phyloP scores from a whole-genome alignment of 2,329 filamentous ascomycete genomes.

The Periconia digitata region DNA sequence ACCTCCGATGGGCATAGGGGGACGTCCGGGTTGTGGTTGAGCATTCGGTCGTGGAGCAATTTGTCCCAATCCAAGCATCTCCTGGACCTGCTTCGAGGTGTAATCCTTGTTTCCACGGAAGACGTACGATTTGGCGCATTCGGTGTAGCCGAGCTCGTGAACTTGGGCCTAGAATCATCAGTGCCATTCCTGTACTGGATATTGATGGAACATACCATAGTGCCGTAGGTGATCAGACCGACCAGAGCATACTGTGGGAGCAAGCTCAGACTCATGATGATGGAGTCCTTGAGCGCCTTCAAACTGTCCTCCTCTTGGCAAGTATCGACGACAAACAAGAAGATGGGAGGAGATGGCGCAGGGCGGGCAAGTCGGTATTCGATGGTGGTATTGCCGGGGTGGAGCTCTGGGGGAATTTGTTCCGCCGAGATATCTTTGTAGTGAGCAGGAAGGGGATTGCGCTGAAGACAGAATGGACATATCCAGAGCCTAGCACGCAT shows the following conservation, averaged over 20 bases:
- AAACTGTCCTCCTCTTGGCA: conserved; percentile 88
- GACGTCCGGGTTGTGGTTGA: conserved; percentile 73
- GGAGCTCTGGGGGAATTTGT: conserved; percentile 80
- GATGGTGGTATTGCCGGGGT: conserved; percentile 83
- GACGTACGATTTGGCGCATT: conserved; percentile 98
- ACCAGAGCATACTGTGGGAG: conserved; percentile 81
- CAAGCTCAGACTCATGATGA: conserved; percentile 82
- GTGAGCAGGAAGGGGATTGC: conserved; percentile 79
- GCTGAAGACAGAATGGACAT: conserved; percentile 82
- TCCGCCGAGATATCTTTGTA: conserved; percentile 89
- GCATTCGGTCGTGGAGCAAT: conserved; percentile 68
- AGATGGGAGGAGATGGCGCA: conserved; percentile 83
- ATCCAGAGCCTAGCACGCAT: conserved; percentile 84
- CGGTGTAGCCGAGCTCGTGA: conserved; percentile 95
- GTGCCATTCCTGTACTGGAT: neutral
- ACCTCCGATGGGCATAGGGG: conserved; percentile 68
- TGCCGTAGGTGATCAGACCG: conserved; percentile 84
- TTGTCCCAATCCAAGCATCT: conserved; percentile 87
- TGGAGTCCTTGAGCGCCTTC: conserved; percentile 78
- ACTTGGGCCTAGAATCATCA: conserved; percentile 71
- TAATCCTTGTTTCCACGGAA: conserved; percentile 99
- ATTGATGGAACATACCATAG: conserved; percentile 65
- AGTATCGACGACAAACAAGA: conserved; percentile 83
- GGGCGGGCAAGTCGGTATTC: conserved; percentile 81
- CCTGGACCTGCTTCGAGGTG: conserved; percentile 96